Conservation (phyloP, 768 basidiomycete species). For the Auricularia auricula-judae region DNA sequence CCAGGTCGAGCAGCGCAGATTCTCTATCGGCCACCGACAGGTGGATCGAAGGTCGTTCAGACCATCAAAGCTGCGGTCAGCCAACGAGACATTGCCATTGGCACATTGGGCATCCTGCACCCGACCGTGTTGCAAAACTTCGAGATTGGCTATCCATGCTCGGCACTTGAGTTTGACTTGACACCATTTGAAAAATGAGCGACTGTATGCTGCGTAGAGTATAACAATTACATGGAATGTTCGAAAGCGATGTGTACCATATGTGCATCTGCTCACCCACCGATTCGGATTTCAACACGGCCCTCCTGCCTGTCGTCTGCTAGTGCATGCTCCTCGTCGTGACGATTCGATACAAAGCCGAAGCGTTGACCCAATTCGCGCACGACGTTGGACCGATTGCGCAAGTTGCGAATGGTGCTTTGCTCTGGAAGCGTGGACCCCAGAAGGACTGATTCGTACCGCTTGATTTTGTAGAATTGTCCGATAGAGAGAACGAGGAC, state of each 20-base stretch:
- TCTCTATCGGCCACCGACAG: slow-evolving; percentile 58
- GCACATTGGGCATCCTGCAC: slow-evolving; percentile 87
- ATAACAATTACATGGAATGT: neutral
- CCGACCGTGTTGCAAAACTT: slow-evolving; percentile 86
- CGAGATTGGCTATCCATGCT: slow-evolving; percentile 91
- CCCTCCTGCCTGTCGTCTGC: too few relatives aligned
- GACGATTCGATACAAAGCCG: too few relatives aligned
- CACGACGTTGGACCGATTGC: neutral
- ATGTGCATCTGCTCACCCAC: too few relatives aligned
- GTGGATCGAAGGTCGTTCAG: slow-evolving; percentile 12
- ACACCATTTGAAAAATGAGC: slow-evolving; percentile 81
- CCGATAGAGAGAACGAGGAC: neutral
- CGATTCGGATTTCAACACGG: too few relatives aligned
- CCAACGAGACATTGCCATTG: slow-evolving; percentile 59
- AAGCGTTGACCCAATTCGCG: neutral
- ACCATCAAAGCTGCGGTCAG: slow-evolving; percentile 15
- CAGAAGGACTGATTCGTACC: neutral
- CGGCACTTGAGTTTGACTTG: slow-evolving; percentile 84
- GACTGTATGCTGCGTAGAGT: neutral
- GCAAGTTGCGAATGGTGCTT: neutral
- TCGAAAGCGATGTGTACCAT: neutral
- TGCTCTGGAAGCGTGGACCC: neutral
- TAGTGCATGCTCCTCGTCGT: too few relatives aligned
- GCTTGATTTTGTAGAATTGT: neutral
- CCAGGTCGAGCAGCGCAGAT: slow-evolving; percentile 90